Conservation (phyloP, 257 asterid species). For the Lycium ferocissimum region DNA sequence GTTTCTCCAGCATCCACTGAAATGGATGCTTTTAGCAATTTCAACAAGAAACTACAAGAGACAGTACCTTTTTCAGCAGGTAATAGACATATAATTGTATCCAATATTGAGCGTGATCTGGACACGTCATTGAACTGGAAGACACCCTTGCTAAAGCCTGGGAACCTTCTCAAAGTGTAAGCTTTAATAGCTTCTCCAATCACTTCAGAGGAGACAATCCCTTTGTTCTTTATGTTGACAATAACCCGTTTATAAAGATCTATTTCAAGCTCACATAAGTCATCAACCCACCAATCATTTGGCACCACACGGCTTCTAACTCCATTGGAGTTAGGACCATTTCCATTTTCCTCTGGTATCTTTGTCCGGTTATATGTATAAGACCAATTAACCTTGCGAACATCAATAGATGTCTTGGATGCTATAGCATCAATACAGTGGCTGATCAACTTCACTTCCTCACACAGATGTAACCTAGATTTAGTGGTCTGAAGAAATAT, state of each 20-base stretch:
- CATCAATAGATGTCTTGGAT: slow-evolving; percentile 70
- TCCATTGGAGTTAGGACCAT: slow-evolving; percentile 62
- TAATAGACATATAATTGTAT: slow-evolving; percentile 72
- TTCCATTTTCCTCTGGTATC: slow-evolving; percentile 71
- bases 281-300: slow-evolving; percentile 97
- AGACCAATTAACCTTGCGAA: slow-evolving; percentile 88
- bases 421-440: slow-evolving; percentile 84
- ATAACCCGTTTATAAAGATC: slow-evolving; percentile 74
- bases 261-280: slow-evolving; percentile 80
- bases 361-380: slow-evolving; percentile 80
- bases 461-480: slow-evolving; percentile 56
- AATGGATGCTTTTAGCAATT: slow-evolving; percentile 75
- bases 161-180: slow-evolving; percentile 69
- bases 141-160: slow-evolving; percentile 66
- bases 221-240: slow-evolving; percentile 55
- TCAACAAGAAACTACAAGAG: slow-evolving; percentile 81
- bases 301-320: slow-evolving; percentile 69
- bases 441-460: slow-evolving; percentile 74
- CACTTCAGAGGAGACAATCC: slow-evolving; percentile 62
- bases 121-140: slow-evolving; percentile 55
- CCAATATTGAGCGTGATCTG: slow-evolving; percentile 61
- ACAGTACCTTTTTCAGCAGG: slow-evolving; percentile 77
- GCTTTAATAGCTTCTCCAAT: slow-evolving; percentile 90
- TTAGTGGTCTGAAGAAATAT: slow-evolving; percentile 78
- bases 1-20: slow-evolving; percentile 65